A percentile compares a stretch with the other conserved stretches of the same genome.
These are phyloP conservation scores for Puccinia coronata DNA, from an alignment of 1,284 basidiomycete genomes.

Conservation along the genomic window DNA sequence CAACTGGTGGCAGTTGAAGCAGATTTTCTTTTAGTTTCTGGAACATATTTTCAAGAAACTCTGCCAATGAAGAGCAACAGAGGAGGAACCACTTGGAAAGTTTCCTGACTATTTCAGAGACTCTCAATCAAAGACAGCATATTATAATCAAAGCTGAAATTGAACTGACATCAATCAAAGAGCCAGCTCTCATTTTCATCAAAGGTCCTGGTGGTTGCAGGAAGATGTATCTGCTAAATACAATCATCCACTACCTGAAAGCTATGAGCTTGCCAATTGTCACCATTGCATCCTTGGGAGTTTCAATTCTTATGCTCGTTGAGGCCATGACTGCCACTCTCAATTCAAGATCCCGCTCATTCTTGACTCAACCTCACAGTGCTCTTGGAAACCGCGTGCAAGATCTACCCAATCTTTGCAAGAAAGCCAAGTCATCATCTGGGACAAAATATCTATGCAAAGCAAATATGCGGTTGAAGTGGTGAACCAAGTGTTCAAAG, in stretches of 20 bases:
- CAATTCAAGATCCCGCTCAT: constrained; percentile 61
- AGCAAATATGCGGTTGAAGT: not conserved
- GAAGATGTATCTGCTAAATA: not conserved
- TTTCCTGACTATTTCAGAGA: too few relatives aligned
- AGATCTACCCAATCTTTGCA: not conserved
- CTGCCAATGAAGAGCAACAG: too few relatives aligned
- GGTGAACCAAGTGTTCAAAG: not conserved
- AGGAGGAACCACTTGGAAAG: too few relatives aligned
- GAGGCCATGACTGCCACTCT: constrained; percentile 63
- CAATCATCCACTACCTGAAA: not conserved
- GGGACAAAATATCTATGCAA: constrained; percentile 34
- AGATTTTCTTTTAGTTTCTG: too few relatives aligned
- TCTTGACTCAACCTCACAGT: not conserved
- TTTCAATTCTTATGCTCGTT: constrained; percentile 61
- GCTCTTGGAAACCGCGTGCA: not conserved
- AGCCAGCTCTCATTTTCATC: not conserved
- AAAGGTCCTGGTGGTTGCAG: not conserved
- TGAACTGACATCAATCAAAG: too few relatives aligned
- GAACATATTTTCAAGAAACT: too few relatives aligned
- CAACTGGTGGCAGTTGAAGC: too few relatives aligned
- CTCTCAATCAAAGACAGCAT: too few relatives aligned
- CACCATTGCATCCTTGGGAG: constrained; percentile 59
- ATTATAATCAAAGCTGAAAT: too few relatives aligned
- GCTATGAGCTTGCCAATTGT: not conserved
- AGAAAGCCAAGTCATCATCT: not conserved